Evolutionary conservation across 345 rosid genomes (phyloP).

Genomic region (Moringa oleifera): DNA sequence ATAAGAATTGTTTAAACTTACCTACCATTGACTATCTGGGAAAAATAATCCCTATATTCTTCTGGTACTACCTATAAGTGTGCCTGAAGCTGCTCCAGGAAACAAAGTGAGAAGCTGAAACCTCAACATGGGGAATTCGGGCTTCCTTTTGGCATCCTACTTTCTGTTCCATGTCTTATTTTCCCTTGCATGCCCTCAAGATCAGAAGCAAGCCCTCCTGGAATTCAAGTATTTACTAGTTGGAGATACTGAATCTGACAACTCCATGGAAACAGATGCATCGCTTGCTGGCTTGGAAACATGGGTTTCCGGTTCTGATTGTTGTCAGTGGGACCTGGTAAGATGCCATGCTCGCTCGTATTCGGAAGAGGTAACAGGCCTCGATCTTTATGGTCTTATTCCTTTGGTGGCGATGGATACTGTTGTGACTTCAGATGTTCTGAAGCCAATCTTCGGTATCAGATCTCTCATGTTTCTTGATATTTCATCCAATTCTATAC

Average conservation of each 20-base stretch:
- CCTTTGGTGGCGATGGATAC: too few relatives aligned
- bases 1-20: too few relatives aligned
- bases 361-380: conserved; percentile 8
- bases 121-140: not conserved
- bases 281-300: conserved; percentile 6
- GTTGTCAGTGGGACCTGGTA: conserved; percentile 18
- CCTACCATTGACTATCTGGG: too few relatives aligned
- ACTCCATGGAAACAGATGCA: not conserved
- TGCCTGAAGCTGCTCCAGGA: not conserved
- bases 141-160: not conserved
- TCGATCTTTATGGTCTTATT: conserved; percentile 1
- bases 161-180: not conserved
- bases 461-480: conserved; percentile 6
- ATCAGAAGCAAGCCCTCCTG: conserved; percentile 21
- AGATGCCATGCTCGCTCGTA: conserved; percentile 7
- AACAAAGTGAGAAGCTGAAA: not conserved
- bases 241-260: not conserved
- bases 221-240: conserved; percentile 14
- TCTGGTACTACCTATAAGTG: not conserved
- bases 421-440: conserved; percentile 6
- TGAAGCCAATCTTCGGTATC: conserved; percentile 11
- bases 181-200: conserved; percentile 12
- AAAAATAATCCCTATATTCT: too few relatives aligned
- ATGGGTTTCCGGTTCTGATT: conserved; percentile 18
- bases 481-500: conserved; percentile 13